Conservation (phyloP, 139 green algal genomes). For the Haematococcus sp. region DNA sequence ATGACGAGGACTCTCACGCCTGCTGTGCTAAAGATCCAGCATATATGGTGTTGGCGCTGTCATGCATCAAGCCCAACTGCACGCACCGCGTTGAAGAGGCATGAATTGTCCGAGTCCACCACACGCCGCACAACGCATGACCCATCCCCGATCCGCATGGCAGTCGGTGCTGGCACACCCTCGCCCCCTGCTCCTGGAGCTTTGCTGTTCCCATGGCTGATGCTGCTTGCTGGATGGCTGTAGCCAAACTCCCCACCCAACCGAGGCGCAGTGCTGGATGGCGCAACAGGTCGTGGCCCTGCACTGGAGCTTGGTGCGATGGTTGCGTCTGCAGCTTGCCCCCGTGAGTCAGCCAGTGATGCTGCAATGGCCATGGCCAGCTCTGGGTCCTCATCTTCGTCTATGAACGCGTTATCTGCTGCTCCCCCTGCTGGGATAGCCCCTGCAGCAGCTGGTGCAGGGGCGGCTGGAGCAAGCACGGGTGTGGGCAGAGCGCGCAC, state of each 20-base stretch:
- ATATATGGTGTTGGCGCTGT: too few species aligned
- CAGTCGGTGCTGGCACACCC: constrained; percentile 26
- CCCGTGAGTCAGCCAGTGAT: constrained; percentile 40
- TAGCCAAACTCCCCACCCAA: too few species aligned
- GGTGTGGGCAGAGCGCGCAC: constrained; percentile 30
- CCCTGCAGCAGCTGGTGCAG: neutral
- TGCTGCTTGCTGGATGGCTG: too few species aligned
- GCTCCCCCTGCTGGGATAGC: constrained; percentile 7
- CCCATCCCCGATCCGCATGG: constrained; percentile 51
- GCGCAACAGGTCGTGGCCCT: too few species aligned
- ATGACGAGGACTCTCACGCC: neutral
- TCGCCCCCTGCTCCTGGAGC: neutral
- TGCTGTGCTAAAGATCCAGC: neutral
- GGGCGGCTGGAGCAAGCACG: neutral
- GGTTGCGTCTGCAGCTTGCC: too few species aligned
- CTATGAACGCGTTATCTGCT: neutral
- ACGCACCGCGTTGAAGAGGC: constrained; percentile 90
- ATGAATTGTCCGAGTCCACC: constrained; percentile 88
- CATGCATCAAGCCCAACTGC: too few species aligned
- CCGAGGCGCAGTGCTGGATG: neutral
- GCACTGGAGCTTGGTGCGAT: too few species aligned
- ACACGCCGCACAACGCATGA: constrained; percentile 70
- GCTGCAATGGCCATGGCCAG: constrained; percentile 74
- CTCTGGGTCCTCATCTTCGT: constrained; percentile 65
- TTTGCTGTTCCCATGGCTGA: too few species aligned